A percentile compares a stretch with the other conserved stretches of the same genome.
phyloP scores from a whole-genome alignment of 1,139 yeast genomes.

The Meyerozyma sp. region DNA sequence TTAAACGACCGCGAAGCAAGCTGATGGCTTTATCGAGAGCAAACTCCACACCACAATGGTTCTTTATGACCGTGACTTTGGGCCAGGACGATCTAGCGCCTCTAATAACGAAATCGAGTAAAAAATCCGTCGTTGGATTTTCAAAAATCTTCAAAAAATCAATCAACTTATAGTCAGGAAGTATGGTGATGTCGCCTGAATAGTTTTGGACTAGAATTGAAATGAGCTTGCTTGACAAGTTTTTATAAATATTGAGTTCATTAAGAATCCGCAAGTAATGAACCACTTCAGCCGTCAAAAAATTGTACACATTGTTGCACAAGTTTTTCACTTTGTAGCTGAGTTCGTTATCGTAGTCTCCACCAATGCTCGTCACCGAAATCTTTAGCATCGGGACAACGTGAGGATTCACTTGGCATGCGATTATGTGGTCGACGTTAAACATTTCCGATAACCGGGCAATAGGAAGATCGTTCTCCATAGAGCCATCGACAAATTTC shows the following conservation, averaged over 20 bases:
- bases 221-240: slow-evolving; percentile 63
- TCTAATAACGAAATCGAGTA: slow-evolving; percentile 64
- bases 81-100: slow-evolving; percentile 97
- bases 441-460: slow-evolving; percentile 84
- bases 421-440: slow-evolving; percentile 88
- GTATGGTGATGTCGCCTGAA: slow-evolving; percentile 88
- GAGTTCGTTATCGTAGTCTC: slow-evolving; percentile 57
- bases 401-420: slow-evolving; percentile 88
- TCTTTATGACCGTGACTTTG: slow-evolving; percentile 71
- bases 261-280: slow-evolving; percentile 70
- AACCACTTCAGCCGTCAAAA: slow-evolving; percentile 63
- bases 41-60: slow-evolving; percentile 87
- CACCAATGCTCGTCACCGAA: slow-evolving; percentile 67
- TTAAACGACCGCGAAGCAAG: slow-evolving; percentile 58
- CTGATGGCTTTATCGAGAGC: slow-evolving; percentile 78
- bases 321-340: slow-evolving; percentile 51
- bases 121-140: slow-evolving; percentile 76
- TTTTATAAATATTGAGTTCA: slow-evolving; percentile 73
- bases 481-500: slow-evolving; percentile 92
- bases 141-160: slow-evolving; percentile 63
- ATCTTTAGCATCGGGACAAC: slow-evolving; percentile 78
- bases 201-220: slow-evolving; percentile 81
- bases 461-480: slow-evolving; percentile 89
- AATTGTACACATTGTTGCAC: slow-evolving; percentile 54
- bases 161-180: slow-evolving; percentile 62